Base-by-base conservation (phyloP, 345 rosid species). In the Pugionium cornutum region DNA sequence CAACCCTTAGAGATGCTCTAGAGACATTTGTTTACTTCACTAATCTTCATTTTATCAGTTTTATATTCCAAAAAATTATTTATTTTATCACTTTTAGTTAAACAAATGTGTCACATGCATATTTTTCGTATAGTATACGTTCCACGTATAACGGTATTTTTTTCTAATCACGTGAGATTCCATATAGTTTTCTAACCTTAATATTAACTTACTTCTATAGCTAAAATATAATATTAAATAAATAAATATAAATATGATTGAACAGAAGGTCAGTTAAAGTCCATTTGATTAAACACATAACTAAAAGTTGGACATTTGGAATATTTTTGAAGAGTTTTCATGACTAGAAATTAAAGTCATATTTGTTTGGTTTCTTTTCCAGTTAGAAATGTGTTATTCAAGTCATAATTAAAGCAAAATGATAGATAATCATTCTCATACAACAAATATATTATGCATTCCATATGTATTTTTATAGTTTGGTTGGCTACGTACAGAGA, bases 71-170 rank as follows among this genome's bases (percentile, higher is more conserved):
- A n/a, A 37, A 28, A 50, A 1, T 9, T 7, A 44, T 26, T 18
- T 26, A n/a, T 55, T 55, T 31, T 46, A 9, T 64, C n/a, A n/a
- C 32, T 5, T 53, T 37, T 46, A 11, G 37, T 53, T 50, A 54
- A 32, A 47, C 32, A 41, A 72, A 45, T 51, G 72, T 66, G 57
- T 18, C 77, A 73, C 77, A 66, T 66, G 77, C 72, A 51, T 30
- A 45, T 58, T 53, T 29, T 58, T 72, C 61, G 71, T 58, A 51
- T 58, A 35, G 42, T 31, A 58, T 72, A 66, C 67, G 72, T 66
- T 63, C 67, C 72, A 60, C 50, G 18, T 47, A 58, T 51, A 43
- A 50, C 62, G 66, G 26, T 65, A 5, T 36, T 56, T 39, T 2
- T 29, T 41, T n/a, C n/a, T 3, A 4, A 7, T 66, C 76, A 66